Evolutionary conservation across 148 eudicot species (phyloP).

Genomic region (Beta vulgaris): DNA sequence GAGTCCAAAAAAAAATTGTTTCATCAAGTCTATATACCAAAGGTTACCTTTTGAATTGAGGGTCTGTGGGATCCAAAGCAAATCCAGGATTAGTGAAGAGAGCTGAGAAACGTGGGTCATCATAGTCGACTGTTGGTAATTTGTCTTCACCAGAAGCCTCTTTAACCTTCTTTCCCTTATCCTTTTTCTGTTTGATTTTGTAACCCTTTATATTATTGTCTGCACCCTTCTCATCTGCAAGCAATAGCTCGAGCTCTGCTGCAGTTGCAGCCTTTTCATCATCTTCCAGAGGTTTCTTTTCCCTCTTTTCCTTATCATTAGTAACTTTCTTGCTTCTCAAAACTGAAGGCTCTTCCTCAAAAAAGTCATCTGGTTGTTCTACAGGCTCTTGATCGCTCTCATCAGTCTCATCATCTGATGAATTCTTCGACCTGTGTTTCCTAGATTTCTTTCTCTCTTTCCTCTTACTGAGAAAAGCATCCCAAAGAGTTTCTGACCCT

Average conservation of each 20-base stretch:
- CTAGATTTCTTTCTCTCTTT: conserved; percentile 72
- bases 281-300: conserved; percentile 32
- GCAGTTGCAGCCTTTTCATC: conserved; percentile 56
- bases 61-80: conserved; percentile 95
- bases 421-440: conserved; percentile 57
- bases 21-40: background rate
- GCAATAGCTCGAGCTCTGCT: conserved; percentile 88
- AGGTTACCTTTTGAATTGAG: conserved; percentile 79
- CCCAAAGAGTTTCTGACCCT: conserved; percentile 83
- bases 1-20: background rate
- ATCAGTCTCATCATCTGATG: conserved; percentile 75
- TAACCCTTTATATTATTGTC: conserved; percentile 64
- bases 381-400: conserved; percentile 41
- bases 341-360: conserved; percentile 49
- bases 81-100: conserved; percentile 55
- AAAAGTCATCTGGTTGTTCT: conserved; percentile 73
- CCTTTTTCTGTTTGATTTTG: conserved; percentile 64
- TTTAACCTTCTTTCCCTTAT: conserved; percentile 64
- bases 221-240: conserved; percentile 67
- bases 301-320: conserved; percentile 26
- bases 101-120: conserved; percentile 83
- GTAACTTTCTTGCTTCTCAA: conserved; percentile 32
- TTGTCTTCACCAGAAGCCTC: conserved; percentile 56
- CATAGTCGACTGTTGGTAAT: conserved; percentile 54
- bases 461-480: conserved; percentile 64